These are phyloP conservation scores for Friedmanniomyces endolithicus DNA, from an alignment of 495 filamentous ascomycete genomes.

Conservation along the genomic window DNA sequence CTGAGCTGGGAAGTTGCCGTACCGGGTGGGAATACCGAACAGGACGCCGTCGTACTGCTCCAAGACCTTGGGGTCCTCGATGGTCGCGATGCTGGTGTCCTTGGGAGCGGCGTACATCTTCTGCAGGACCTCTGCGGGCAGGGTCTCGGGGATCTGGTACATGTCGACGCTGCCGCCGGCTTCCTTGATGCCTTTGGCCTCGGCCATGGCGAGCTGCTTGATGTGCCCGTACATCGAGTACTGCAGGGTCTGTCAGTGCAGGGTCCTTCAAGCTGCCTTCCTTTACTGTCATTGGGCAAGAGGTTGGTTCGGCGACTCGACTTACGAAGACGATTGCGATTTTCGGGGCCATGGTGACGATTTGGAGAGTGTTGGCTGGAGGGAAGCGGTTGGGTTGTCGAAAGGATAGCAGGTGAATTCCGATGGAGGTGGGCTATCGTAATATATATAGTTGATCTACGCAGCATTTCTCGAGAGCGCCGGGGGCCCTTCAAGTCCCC, in stretches of 20 bases:
- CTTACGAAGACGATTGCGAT: conserved; percentile 81
- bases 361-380: not conserved
- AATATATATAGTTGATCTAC: not conserved
- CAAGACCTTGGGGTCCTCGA: conserved; percentile 43
- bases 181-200: conserved; percentile 78
- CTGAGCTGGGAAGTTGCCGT: conserved; percentile 95
- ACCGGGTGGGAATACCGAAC: conserved; percentile 94
- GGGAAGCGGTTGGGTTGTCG: not conserved
- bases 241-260: conserved; percentile 32
- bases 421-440: not conserved
- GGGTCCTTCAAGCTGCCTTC: not conserved
- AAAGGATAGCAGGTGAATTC: not conserved
- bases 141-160: conserved; percentile 85
- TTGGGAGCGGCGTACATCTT: conserved; percentile 87
- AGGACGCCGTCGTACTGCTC: conserved; percentile 61
- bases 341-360: conserved; percentile 64
- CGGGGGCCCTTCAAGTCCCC: not conserved
- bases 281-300: not conserved
- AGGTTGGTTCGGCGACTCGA: conserved; percentile 15
- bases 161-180: conserved; percentile 69
- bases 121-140: conserved; percentile 63
- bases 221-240: conserved; percentile 98
- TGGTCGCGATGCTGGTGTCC: conserved; percentile 48
- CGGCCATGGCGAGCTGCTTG: conserved; percentile 68
- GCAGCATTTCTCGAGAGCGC: not conserved